Conservation (phyloP, 163 green algal genomes). For the Chlamydomonas reinhardtii region DNA sequence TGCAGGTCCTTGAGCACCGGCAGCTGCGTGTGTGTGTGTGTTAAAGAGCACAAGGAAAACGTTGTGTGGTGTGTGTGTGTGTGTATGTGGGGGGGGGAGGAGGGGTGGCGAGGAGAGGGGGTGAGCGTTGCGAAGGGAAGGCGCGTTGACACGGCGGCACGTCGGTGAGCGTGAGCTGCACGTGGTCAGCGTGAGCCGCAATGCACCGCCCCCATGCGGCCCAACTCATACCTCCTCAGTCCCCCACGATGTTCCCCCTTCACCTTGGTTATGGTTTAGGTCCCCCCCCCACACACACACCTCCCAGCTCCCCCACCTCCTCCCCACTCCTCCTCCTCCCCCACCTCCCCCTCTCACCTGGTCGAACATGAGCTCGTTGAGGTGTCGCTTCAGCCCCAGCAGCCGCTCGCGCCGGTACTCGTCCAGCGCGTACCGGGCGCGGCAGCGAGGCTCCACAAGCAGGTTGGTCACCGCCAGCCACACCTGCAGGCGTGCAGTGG, state of each 20-base stretch:
- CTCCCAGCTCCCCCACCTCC: neutral
- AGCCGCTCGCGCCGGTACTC: constrained; percentile 76
- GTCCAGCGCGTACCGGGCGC: constrained; percentile 82
- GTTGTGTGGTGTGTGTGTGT: neutral
- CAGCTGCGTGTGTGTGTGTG: constrained; percentile 6
- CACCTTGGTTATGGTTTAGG: too few species aligned
- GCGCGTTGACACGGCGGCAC: too few species aligned
- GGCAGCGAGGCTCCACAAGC: constrained; percentile 79
- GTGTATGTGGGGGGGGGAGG: neutral
- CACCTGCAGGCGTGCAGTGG: constrained; percentile 71
- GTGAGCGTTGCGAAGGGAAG: too few species aligned
- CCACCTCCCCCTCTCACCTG: constrained; percentile 58
- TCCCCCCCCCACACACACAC: too few species aligned
- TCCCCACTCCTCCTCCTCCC: neutral
- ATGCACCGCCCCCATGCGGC: too few species aligned
- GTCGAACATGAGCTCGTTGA: constrained; percentile 79
- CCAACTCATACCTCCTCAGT: too few species aligned
- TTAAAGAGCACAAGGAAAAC: too few species aligned
- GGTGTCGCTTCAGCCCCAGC: constrained; percentile 68
- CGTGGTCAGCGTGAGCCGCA: too few species aligned
- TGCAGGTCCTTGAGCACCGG: constrained; percentile 65
- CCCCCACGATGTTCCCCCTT: too few species aligned
- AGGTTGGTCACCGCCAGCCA: constrained; percentile 93
- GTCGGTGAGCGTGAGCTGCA: too few species aligned
- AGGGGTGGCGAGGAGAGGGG: too few species aligned